A percentile compares a stretch with the other conserved stretches of the same genome.
Conservation (phyloP, 768 basidiomycete species). For the Cyclocybe cylindracea region DNA sequence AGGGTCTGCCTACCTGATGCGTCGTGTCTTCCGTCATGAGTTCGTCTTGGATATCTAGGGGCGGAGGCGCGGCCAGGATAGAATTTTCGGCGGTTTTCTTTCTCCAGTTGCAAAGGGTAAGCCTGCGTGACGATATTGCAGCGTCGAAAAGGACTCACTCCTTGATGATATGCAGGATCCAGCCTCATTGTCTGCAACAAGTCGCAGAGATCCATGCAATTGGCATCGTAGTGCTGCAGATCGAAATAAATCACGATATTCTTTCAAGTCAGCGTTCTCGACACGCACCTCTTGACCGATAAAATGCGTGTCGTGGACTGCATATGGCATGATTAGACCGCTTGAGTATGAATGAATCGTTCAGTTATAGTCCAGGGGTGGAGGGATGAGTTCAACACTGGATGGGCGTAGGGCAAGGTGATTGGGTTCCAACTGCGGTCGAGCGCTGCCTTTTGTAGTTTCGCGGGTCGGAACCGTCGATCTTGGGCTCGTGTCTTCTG, state of each 20-base stretch:
- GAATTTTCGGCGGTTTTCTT: conserved; percentile 36
- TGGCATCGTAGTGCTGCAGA: conserved; percentile 23
- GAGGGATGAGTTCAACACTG: neutral
- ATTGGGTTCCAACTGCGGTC: neutral
- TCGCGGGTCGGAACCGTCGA: conserved; percentile 10
- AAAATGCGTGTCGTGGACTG: conserved; percentile 18
- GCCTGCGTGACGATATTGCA: neutral
- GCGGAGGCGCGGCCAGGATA: conserved; percentile 9
- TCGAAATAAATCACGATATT: neutral
- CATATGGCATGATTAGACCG: conserved; percentile 20
- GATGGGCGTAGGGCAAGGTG: neutral
- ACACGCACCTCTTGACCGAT: conserved; percentile 20
- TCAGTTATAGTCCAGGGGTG: neutral
- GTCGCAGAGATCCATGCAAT: conserved; percentile 51
- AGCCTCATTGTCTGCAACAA: conserved; percentile 54
- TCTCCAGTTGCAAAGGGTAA: conserved; percentile 33
- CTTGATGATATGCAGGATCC: conserved; percentile 29
- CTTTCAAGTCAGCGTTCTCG: no score
- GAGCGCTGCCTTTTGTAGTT: conserved; percentile 13
- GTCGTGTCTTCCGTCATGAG: conserved; percentile 47
- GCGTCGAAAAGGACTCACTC: conserved; percentile 22
- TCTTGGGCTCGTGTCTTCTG: conserved; percentile 11
- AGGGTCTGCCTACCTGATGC: conserved; percentile 36
- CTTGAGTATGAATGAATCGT: neutral
- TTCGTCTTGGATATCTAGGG: conserved; percentile 35